Conservation (phyloP, 1,139 yeast genomes). For the Schwanniomyces etchellsii region DNA sequence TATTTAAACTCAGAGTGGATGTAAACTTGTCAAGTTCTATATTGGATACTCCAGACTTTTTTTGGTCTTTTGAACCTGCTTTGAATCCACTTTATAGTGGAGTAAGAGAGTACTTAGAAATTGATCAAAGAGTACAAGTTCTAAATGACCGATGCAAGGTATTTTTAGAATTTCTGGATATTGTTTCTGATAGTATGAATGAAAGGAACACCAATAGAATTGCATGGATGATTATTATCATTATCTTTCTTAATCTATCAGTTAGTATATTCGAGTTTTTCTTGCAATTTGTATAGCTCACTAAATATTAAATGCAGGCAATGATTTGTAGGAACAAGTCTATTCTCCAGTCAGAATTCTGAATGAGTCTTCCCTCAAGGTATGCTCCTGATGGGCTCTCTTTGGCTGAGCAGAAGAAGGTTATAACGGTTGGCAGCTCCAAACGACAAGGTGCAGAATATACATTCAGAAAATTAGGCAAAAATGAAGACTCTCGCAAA, state of each 20-base stretch:
- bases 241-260: slow-evolving; percentile 70
- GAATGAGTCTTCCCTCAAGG: slow-evolving; percentile 36
- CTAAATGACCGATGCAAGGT: slow-evolving; percentile 91
- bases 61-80: slow-evolving; percentile 96
- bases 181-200: slow-evolving; percentile 89
- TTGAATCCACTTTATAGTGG: slow-evolving; percentile 88
- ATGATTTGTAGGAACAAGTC: background rate
- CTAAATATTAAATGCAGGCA: background rate
- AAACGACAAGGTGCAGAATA: background rate
- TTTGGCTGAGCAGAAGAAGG: slow-evolving; percentile 18
- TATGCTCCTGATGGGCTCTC: slow-evolving; percentile 40
- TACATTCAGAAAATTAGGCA: background rate
- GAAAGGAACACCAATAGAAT: slow-evolving; percentile 88
- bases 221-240: slow-evolving; percentile 83
- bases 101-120: slow-evolving; percentile 85
- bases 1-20: slow-evolving; percentile 86
- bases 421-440: slow-evolving; percentile 27
- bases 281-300: slow-evolving; percentile 26
- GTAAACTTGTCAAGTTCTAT: slow-evolving; percentile 88
- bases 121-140: slow-evolving; percentile 90
- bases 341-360: background rate
- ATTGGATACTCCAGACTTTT: slow-evolving; percentile 90
- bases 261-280: slow-evolving; percentile 50
- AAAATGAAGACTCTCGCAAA: background rate
- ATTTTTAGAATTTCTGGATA: slow-evolving; percentile 86